phyloP scores from a whole-genome alignment of 805 yeast genomes.

The Scheffersomyces lignosus region DNA sequence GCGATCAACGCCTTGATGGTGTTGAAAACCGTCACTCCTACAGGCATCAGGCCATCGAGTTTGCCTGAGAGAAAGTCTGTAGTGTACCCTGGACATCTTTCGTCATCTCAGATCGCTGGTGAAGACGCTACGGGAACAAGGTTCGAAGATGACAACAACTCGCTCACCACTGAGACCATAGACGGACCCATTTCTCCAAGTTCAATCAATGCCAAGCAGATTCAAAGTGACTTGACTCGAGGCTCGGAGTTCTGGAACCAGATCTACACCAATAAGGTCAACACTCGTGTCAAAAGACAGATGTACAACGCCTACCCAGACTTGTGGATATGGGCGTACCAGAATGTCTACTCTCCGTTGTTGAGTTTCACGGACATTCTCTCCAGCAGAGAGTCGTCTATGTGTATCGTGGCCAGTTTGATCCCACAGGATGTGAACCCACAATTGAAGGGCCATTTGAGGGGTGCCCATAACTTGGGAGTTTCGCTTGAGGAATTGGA shows the following conservation, averaged over 20 bases:
- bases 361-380: slow-evolving; percentile 67
- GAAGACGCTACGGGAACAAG: slow-evolving; percentile 41
- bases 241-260: slow-evolving; percentile 72
- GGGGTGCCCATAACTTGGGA: slow-evolving; percentile 82
- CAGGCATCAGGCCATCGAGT: slow-evolving; percentile 22
- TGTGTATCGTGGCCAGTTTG: slow-evolving; percentile 74
- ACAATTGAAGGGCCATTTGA: slow-evolving; percentile 85
- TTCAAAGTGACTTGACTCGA: slow-evolving; percentile 32
- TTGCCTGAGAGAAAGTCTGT: slow-evolving; percentile 29
- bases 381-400: slow-evolving; percentile 66
- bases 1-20: slow-evolving; percentile 75
- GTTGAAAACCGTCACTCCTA: slow-evolving; percentile 67
- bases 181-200: slow-evolving; percentile 40
- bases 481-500: slow-evolving; percentile 62
- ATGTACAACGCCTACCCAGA: slow-evolving; percentile 81
- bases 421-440: slow-evolving; percentile 94
- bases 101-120: slow-evolving; percentile 36
- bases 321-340: slow-evolving; percentile 69
- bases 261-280: slow-evolving; percentile 70
- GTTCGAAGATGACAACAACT: slow-evolving; percentile 20
- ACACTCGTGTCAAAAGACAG: slow-evolving; percentile 64
- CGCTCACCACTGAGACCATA: slow-evolving; percentile 25
- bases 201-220: slow-evolving; percentile 27
- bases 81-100: slow-evolving; percentile 34
- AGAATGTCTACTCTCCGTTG: slow-evolving; percentile 76